Percentiles rank a stretch among this genome's conserved stretches.
These are phyloP conservation scores for Camillea tinctor DNA, from an alignment of 2,329 filamentous ascomycete species.

Conservation along the genomic window DNA sequence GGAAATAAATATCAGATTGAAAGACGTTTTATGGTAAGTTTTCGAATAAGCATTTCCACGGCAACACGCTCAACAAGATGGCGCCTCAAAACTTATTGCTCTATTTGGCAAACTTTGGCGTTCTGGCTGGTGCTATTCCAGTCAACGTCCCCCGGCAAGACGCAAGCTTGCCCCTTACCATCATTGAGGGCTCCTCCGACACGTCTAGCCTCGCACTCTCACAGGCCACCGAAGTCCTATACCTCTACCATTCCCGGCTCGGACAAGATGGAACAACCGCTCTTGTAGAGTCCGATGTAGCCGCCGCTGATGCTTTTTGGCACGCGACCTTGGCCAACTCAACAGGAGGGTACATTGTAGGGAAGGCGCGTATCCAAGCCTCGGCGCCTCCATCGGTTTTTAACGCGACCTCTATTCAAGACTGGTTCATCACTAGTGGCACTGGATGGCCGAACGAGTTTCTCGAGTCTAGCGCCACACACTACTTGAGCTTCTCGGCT, in stretches of 20 bases:
- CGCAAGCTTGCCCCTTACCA: not conserved
- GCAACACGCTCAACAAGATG: not conserved
- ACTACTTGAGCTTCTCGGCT: constrained; percentile 1
- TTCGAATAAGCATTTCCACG: not conserved
- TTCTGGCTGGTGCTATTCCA: not conserved
- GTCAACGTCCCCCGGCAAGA: not conserved
- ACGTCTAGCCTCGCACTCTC: not conserved
- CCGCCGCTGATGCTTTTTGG: constrained; percentile 7
- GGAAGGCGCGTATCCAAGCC: constrained; percentile 1
- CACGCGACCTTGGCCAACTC: not conserved
- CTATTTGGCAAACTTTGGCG: not conserved
- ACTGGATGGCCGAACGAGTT: constrained; percentile 7
- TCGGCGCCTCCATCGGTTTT: not conserved
- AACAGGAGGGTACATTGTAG: not conserved
- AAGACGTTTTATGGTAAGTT: not conserved
- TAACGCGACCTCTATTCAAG: constrained; percentile 1
- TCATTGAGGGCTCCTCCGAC: constrained; percentile 3
- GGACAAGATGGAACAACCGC: not conserved
- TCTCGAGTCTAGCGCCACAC: constrained; percentile 3
- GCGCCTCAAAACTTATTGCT: not conserved
- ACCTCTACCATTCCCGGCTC: not conserved
- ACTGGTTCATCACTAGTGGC: constrained; percentile 1
- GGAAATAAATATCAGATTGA: not conserved
- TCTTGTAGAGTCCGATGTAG: not conserved
- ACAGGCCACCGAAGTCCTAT: not conserved